A percentile compares a stretch with the other conserved stretches of the same genome.
phyloP scores from a whole-genome alignment of 169 alveolate genomes.

The Plasmodium yoelii region DNA sequence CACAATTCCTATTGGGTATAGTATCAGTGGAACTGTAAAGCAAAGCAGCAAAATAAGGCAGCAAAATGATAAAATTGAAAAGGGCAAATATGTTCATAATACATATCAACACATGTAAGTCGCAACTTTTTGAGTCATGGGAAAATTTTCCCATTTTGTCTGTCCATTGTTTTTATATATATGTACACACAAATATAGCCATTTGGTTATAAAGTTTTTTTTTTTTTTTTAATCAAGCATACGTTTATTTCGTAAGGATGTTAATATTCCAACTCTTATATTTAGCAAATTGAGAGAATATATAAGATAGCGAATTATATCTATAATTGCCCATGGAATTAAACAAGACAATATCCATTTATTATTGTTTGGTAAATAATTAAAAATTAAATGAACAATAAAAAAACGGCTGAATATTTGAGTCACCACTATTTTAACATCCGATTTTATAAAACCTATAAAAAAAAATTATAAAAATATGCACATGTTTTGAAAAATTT shows the following conservation, averaged over 20 bases:
- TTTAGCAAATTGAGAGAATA: constrained; percentile 45
- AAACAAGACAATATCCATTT: constrained; percentile 66
- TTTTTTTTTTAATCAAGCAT: constrained; percentile 4
- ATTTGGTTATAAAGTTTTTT: background rate
- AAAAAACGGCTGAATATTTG: constrained; percentile 71
- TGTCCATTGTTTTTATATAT: background rate
- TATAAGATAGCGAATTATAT: constrained; percentile 53
- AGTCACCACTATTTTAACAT: constrained; percentile 16
- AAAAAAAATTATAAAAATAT: constrained; percentile 1
- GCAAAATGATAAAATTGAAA: background rate
- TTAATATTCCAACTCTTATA: constrained; percentile 14
- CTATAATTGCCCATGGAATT: constrained; percentile 65
- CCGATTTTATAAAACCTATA: constrained; percentile 47
- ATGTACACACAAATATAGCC: too few relatives aligned
- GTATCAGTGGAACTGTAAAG: constrained; percentile 59
- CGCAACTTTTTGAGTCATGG: too few relatives aligned
- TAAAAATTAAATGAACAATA: constrained; percentile 57
- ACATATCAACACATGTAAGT: too few relatives aligned
- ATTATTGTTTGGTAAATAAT: constrained; percentile 43
- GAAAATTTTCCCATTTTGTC: background rate
- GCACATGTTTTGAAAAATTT: background rate
- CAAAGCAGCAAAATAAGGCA: too few relatives aligned
- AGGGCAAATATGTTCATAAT: background rate
- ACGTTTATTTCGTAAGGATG: constrained; percentile 52
- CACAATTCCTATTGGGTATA: constrained; percentile 69